phyloP scores from a whole-genome alignment of 179 eudicot species.

The Silene coronaria region DNA sequence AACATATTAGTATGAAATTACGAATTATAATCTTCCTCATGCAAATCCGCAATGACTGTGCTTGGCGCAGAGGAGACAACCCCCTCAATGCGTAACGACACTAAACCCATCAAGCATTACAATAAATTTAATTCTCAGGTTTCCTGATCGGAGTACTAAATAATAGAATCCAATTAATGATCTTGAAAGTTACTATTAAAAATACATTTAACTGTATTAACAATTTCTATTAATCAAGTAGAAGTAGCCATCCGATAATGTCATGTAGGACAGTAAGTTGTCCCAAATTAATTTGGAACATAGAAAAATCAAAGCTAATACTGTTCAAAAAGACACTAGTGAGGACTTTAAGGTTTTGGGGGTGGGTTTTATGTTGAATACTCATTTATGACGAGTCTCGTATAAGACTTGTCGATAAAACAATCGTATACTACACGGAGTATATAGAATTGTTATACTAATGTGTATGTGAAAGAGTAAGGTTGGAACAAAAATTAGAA shows the following conservation, averaged over 20 bases:
- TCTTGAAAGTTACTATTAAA: not conserved
- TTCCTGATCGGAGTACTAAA: not conserved
- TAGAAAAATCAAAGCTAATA: not conserved
- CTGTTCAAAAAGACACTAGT: not conserved
- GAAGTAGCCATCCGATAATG: not conserved
- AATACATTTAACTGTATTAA: not conserved
- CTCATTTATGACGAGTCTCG: no score
- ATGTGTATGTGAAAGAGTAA: no score
- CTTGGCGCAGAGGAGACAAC: not conserved
- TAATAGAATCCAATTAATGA: not conserved
- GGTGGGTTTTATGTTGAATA: no score
- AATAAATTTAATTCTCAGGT: not conserved
- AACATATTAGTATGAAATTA: not conserved
- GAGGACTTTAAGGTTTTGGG: not conserved
- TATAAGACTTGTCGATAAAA: no score
- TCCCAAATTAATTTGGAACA: not conserved
- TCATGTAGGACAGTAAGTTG: not conserved
- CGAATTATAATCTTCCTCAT: not conserved
- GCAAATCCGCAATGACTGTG: constrained; percentile 6
- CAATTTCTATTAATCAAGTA: no score
- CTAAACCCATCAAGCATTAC: not conserved
- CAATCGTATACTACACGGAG: no score
- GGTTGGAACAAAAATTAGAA: no score
- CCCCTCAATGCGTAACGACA: not conserved
- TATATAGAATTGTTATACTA: no score